Evolutionary conservation across 2,329 filamentous ascomycete species (phyloP), one percentile per base, ranked within the genome.

Genomic region (Aureobasidium namibiae): DNA sequence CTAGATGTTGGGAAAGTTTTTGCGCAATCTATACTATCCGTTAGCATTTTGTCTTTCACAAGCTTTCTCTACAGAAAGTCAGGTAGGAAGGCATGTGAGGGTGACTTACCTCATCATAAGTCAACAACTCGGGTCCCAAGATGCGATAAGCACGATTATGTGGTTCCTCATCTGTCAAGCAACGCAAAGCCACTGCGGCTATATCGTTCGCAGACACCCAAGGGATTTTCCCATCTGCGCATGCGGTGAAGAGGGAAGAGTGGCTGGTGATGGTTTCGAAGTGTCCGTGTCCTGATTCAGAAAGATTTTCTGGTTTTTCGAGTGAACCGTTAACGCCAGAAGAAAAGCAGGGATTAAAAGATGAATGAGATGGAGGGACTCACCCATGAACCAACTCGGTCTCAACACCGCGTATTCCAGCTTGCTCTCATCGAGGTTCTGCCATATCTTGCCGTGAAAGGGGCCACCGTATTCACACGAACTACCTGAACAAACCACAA

Each of bases 321-420:
- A 5, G 23, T 31, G 11, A 33, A 16, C 26, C 4, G 10, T 45
- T 14, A 29, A 14, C 24, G n/a, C n/a, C n/a, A 34, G 33, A 34
- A 33, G 26, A 33, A 33, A 6, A 21, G 26, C 11, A 18, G 14
- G 29, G 11, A 6, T 8, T 1, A 50, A 16, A 11, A 36, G 16
- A 16, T 18, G 29, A 10, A n/a, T n/a, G 29, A 31, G 5, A 5
- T 6, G 10, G 29, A 10, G 29, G 10, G 29, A 31, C 29, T 31
- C 29, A 53, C 49, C 38, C 38, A 56, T 56, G 11, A 56, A 56
- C 50, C 50, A 56, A 42, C 38, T 42, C 1, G 50, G 50, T 33
- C 50, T 33, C 18, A 56, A 14, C 1, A 56, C 38, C 10, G 24
- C 31, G 6, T 11, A 56, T 14, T 44, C 50, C 1, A 33, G 5